Conservation (phyloP, 2,329 filamentous ascomycete species). For the Lasiodiplodia hormozganensis region DNA sequence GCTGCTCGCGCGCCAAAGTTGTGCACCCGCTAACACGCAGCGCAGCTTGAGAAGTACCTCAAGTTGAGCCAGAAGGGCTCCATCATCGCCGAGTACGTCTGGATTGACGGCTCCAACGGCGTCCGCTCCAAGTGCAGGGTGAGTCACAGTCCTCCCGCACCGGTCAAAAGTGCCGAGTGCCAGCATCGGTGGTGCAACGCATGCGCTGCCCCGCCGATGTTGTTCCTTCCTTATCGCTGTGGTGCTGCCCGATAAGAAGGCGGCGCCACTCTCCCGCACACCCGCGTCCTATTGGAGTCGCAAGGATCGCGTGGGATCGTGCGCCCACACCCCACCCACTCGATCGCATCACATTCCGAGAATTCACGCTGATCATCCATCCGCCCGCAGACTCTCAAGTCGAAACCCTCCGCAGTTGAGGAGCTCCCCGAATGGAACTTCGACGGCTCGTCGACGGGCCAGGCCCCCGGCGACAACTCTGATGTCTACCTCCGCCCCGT, state of each 20-base stretch:
- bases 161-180: slow-evolving; percentile 20
- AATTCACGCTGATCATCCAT: slow-evolving; percentile 11
- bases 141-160: slow-evolving; percentile 54
- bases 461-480: slow-evolving; percentile 93
- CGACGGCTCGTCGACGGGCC: slow-evolving; percentile 87
- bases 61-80: slow-evolving; percentile 86
- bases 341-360: slow-evolving; percentile 30
- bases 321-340: slow-evolving; percentile 28
- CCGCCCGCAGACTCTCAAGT: slow-evolving; percentile 65
- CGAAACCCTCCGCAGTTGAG: slow-evolving; percentile 63
- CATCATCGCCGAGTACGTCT: slow-evolving; percentile 95
- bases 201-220: background rate
- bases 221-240: slow-evolving; percentile 40
- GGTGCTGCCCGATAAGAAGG: slow-evolving; percentile 38
- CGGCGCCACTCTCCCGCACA: slow-evolving; percentile 31
- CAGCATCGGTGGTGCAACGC: slow-evolving; percentile 28
- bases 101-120: slow-evolving; percentile 85
- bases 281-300: slow-evolving; percentile 21
- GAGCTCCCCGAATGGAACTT: slow-evolving; percentile 83
- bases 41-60: slow-evolving; percentile 89
- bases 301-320: slow-evolving; percentile 23
- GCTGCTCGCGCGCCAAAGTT: slow-evolving; percentile 5
- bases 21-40: slow-evolving; percentile 26
- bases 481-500: slow-evolving; percentile 95
- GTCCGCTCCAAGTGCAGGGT: slow-evolving; percentile 96